phyloP scores from a whole-genome alignment of 176 grass and related monocot species.

The Zoysia japonica region DNA sequence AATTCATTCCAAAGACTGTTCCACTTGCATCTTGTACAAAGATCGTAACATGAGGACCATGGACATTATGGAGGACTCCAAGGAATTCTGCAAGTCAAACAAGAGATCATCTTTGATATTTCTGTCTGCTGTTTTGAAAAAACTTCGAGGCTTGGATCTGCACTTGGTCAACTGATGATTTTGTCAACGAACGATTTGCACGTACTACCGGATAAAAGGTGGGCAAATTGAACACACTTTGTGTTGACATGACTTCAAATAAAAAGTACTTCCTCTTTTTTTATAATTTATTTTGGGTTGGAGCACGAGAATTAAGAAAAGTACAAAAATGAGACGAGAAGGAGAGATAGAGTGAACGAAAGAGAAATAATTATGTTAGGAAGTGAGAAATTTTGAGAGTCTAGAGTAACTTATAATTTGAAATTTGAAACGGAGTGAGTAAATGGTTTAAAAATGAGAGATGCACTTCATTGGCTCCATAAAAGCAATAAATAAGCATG shows the following conservation, averaged over 20 bases:
- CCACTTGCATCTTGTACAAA: background rate
- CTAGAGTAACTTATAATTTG: too few species aligned
- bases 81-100: background rate
- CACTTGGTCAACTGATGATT: constrained; percentile 22
- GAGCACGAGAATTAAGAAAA: too few species aligned
- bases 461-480: background rate
- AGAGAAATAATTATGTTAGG: too few species aligned
- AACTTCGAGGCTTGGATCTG: constrained; percentile 28
- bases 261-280: background rate
- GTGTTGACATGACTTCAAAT: background rate
- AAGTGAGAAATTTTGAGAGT: too few species aligned
- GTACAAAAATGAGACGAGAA: too few species aligned
- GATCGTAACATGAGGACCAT: too few species aligned
- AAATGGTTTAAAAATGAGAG: background rate
- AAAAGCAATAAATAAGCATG: background rate
- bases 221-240: background rate
- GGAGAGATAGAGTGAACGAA: too few species aligned
- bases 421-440: too few species aligned
- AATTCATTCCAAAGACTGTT: too few species aligned
- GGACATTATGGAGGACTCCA: background rate
- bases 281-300: too few species aligned
- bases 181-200: background rate
- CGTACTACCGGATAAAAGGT: background rate
- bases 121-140: background rate
- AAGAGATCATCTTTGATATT: background rate